Base-by-base conservation (phyloP, 306 rosid genomes). In the Vigna mungo region DNA sequence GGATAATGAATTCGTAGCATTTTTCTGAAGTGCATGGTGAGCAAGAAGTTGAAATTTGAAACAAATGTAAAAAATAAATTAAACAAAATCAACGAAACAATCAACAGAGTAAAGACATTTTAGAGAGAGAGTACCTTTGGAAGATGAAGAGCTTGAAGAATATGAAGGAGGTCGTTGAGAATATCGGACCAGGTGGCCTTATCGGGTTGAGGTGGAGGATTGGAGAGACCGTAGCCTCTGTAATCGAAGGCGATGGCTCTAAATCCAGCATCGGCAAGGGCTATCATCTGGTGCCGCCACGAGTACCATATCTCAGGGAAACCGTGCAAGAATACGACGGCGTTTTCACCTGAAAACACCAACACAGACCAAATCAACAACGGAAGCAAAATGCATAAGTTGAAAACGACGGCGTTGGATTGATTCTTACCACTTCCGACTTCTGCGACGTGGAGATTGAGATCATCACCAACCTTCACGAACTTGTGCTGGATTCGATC, bases 291-390 rank as follows among this genome's bases (percentile, higher is more conserved):
- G 87, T 91, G 90, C 13, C 94, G 89, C 98, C 98, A 94, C 0
- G 96, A 80, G 91, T 91, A 91, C 98, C 98, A 94, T 77, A 90
- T 94, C 87, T 94, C 97, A 0, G 93, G 97, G 72, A 94, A 94
- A 0, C 97, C 96, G 61, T 91, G 97, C 5, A 94, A 81, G 61
- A 91, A 91, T 23, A 94, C 87, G 71, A 84, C 93, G 34, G 80
- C 91, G 79, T 88, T 87, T 7, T 73, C 75, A 61, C 93, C 94
- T 87, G 84, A 72, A 81, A 14, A n/a, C 12, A 44, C 63, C 18
- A 48, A 15, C 1, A 15, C 2, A 48, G 53, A 14, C 5, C 17
- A 15, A 15, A 15, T 48, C 4, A 5, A 48, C 7, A 4, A 48
- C 0, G 53, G 18, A 3, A 17, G 34, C 1, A 44, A 11, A 11